A percentile compares a stretch with the other conserved stretches of the same genome.
Conservation (phyloP, 2,329 filamentous ascomycete genomes). For the Cladosporium oxysporum region DNA sequence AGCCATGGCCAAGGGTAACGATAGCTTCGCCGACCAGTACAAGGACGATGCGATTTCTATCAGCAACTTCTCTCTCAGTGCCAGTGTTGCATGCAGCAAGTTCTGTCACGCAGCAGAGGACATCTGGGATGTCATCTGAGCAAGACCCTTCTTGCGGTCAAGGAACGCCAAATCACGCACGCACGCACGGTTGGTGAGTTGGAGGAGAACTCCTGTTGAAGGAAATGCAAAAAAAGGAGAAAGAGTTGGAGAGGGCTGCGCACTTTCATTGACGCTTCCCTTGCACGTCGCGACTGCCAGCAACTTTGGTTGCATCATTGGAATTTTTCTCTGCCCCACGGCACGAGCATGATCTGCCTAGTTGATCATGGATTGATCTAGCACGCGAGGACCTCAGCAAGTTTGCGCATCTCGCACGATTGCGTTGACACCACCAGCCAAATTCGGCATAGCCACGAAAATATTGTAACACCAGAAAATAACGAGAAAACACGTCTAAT, state of each 20-base stretch:
- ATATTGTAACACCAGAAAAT: constrained; percentile 10
- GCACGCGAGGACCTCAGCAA: neutral
- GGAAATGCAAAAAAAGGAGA: constrained; percentile 1
- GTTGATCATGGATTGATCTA: constrained; percentile 6
- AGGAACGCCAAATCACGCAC: neutral
- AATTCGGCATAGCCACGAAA: neutral
- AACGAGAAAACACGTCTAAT: constrained; percentile 3
- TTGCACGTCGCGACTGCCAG: constrained; percentile 1
- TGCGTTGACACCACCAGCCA: neutral
- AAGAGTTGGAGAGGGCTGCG: neutral
- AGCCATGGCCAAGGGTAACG: constrained; percentile 95
- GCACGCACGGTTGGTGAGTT: neutral
- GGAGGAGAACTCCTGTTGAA: neutral
- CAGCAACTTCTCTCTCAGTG: constrained; percentile 95
- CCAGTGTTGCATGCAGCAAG: constrained; percentile 98
- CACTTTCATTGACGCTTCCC: neutral
- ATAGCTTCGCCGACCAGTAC: constrained; percentile 91
- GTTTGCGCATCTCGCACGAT: neutral
- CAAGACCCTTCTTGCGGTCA: neutral
- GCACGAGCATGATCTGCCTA: neutral
- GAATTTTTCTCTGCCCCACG: neutral
- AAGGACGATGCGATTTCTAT: constrained; percentile 98
- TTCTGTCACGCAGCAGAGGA: constrained; percentile 99
- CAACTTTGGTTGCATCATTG: constrained; percentile 6
- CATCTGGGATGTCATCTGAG: constrained; percentile 87